Percentiles rank a stretch among this genome's conserved stretches.
phyloP scores from a whole-genome alignment of 225 moss, liverwort and hornwort species.

The Straminergon stramineum region DNA sequence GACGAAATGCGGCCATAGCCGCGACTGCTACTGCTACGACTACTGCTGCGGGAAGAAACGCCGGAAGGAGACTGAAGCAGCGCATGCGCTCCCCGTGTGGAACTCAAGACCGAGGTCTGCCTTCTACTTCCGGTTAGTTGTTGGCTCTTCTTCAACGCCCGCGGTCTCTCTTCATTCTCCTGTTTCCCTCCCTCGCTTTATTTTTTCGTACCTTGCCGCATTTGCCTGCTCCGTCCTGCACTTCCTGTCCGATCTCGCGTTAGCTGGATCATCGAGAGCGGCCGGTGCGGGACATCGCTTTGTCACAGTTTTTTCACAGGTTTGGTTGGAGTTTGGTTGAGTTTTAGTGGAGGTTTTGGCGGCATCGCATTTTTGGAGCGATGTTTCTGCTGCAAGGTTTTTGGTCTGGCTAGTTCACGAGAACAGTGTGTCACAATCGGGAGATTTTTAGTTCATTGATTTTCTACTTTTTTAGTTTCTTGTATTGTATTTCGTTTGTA shows the following conservation, averaged over 20 bases:
- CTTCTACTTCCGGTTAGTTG: not conserved
- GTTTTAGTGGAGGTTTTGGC: not conserved
- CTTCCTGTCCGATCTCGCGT: not conserved
- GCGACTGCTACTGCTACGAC: not conserved
- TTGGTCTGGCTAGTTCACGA: not conserved
- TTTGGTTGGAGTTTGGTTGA: not conserved
- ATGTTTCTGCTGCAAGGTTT: not conserved
- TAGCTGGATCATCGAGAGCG: not conserved
- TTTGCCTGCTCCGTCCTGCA: not conserved
- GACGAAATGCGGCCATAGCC: slow-evolving; percentile 9
- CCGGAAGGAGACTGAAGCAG: not conserved
- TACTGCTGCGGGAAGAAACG: not conserved
- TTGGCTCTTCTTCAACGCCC: not conserved
- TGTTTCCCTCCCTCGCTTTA: not conserved
- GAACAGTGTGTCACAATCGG: not conserved
- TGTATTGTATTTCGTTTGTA: not conserved
- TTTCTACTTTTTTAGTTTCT: not conserved
- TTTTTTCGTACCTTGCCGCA: not conserved
- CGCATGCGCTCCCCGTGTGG: not conserved
- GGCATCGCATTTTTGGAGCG: not conserved
- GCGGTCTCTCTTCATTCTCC: not conserved
- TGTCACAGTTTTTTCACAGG: not conserved
- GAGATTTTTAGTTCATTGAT: not conserved
- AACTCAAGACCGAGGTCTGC: not conserved
- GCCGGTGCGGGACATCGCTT: not conserved